Percentiles rank a stretch among this genome's conserved stretches.
These are phyloP conservation scores for Aspergillus novofumigatus DNA, from an alignment of 2,329 filamentous ascomycete species.

Conservation along the genomic window DNA sequence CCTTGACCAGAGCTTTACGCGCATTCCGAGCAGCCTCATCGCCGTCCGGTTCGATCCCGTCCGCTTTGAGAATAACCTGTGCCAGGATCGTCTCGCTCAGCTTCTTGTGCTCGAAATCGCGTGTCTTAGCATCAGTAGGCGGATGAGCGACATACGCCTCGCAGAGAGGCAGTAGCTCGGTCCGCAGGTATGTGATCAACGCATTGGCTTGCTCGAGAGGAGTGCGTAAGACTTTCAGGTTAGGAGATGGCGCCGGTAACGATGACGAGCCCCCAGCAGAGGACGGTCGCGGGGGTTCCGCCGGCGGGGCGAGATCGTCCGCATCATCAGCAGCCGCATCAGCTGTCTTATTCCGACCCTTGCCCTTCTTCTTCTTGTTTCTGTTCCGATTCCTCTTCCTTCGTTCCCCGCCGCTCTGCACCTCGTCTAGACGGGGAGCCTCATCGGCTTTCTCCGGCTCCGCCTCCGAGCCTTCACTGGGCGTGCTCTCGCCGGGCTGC, in stretches of 20 bases:
- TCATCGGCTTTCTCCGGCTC: constrained; percentile 18
- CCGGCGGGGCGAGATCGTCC: constrained; percentile 15
- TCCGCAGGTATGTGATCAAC: constrained; percentile 35
- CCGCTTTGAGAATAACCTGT: constrained; percentile 52
- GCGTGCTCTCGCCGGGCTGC: constrained; percentile 24
- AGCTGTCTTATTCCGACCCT: constrained; percentile 12
- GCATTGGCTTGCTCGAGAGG: constrained; percentile 37
- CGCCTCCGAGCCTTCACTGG: constrained; percentile 30
- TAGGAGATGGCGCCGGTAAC: constrained; percentile 30
- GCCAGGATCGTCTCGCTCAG: constrained; percentile 42
- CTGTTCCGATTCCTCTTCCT: constrained; percentile 11
- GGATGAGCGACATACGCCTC: constrained; percentile 36
- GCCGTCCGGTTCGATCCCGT: constrained; percentile 71
- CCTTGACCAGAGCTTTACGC: constrained; percentile 39
- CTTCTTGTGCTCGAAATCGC: constrained; percentile 42
- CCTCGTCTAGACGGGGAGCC: constrained; percentile 14
- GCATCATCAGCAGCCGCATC: constrained; percentile 9
- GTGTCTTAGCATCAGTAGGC: constrained; percentile 36
- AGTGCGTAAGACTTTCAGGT: constrained; percentile 27
- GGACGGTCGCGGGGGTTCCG: constrained; percentile 14
- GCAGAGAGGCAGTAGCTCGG: constrained; percentile 35
- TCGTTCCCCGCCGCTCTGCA: constrained; percentile 16
- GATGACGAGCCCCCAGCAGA: constrained; percentile 9
- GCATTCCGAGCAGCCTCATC: constrained; percentile 54
- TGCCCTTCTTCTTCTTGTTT: constrained; percentile 21